Base-by-base conservation (phyloP, 768 basidiomycete species). In the Mycena latifolia region DNA sequence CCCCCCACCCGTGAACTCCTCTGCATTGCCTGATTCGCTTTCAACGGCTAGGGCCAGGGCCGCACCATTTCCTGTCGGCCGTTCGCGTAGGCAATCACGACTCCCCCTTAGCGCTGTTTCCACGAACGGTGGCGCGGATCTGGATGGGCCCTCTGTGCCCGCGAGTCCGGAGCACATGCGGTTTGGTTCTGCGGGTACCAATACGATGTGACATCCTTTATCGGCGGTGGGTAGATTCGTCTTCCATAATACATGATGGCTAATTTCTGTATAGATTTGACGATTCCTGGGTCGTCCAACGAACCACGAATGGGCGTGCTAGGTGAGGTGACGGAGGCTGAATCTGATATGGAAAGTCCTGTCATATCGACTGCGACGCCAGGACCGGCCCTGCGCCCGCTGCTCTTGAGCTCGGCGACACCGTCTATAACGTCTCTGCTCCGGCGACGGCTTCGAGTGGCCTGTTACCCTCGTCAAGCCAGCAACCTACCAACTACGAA, bases 131-230 rank as follows among this genome's bases (percentile, higher is more conserved):
- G 14, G 33, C 9, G 11, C 52, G 33, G 33, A 35, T 53, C n/a
- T n/a, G n/a, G 68, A 8, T 46, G 59, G 43, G 25, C 65, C 60
- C 12, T 66, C 51, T 65, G 62, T 17, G 43, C 33, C 33, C 6
- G 33, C 33, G 6, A 35, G 33, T 14, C 33, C 33, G 14, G 33
- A 14, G 33, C 63, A 51, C 18, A 61, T 46, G 57, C 67, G 78
- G 60, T 72, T 76, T 52, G 77, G 80, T 47, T 86, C 87, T n/a
- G 76, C 72, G 14, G 87, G 79, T 17, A 89, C 84, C 86, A 85
- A 63, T 91, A 88, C 71, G 91, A 92, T 63, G 89, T 92, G 22
- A 92, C 91, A 18, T 92, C 91, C 1, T 92, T 92, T 72, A 90
- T 92, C 67, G 87, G 80, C 60, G 78, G 84, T 85, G 57, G 74